phyloP scores from a whole-genome alignment of 192 early-diverging fungal species.

The Coemansia sp. region DNA sequence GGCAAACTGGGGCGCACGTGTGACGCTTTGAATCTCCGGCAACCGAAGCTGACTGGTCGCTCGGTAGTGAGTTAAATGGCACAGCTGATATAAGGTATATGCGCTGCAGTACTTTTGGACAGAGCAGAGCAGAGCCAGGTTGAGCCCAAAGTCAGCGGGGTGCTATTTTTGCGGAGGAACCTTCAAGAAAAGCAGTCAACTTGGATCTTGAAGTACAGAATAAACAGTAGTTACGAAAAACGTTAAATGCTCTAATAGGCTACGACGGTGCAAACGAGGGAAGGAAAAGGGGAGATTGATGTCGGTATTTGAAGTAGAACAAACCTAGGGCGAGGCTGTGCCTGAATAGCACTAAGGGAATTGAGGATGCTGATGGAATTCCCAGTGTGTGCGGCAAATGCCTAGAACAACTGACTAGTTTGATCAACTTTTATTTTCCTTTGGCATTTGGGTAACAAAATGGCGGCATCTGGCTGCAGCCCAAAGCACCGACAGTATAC shows the following conservation, averaged over 20 bases:
- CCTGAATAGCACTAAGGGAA: neutral
- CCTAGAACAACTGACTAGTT: neutral
- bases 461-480: neutral
- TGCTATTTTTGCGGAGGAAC: neutral
- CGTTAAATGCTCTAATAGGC: slow-evolving; percentile 1
- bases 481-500: too few species aligned
- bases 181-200: slow-evolving; percentile 1
- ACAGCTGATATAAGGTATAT: neutral
- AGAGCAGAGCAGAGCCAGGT: neutral
- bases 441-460: neutral
- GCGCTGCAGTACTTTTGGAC: neutral
- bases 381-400: neutral
- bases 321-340: slow-evolving; percentile 1
- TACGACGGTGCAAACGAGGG: neutral
- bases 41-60: neutral
- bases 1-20: neutral
- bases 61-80: neutral
- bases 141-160: neutral
- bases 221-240: slow-evolving; percentile 1
- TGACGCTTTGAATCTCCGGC: neutral
- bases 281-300: neutral
- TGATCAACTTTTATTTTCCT: neutral
- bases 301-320: slow-evolving; percentile 1
- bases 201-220: neutral
- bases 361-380: neutral